Percentiles rank a stretch among this genome's conserved stretches.
Conservation (phyloP, 2,329 filamentous ascomycete species). For the Fusarium decemcellulare region DNA sequence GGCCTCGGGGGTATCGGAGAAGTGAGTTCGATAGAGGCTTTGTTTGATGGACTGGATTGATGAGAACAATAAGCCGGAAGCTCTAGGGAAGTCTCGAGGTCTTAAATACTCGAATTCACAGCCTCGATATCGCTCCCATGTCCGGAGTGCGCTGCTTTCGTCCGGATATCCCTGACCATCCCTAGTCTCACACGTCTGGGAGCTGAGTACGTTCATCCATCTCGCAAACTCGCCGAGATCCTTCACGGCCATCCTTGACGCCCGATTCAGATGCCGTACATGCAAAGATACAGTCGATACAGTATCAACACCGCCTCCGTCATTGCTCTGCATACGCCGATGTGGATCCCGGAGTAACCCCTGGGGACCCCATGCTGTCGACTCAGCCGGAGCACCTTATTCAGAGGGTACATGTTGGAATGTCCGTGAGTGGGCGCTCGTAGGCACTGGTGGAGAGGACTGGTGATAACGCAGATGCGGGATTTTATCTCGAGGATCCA, state of each 20-base stretch:
- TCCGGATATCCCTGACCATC: slow-evolving; percentile 13
- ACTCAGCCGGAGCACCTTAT: slow-evolving; percentile 28
- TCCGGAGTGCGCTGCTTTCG: background rate
- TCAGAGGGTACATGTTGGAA: slow-evolving; percentile 26
- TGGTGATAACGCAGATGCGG: slow-evolving; percentile 48
- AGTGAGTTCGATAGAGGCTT: slow-evolving; percentile 2
- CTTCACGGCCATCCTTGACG: slow-evolving; percentile 26
- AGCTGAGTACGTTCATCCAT: slow-evolving; percentile 11
- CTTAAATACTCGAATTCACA: slow-evolving; percentile 36
- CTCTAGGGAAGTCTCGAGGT: slow-evolving; percentile 17
- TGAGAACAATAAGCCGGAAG: slow-evolving; percentile 9
- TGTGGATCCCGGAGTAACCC: slow-evolving; percentile 30
- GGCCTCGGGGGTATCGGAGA: slow-evolving; percentile 16
- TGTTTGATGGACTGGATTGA: slow-evolving; percentile 8
- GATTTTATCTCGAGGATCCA: slow-evolving; percentile 49
- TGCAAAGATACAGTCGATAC: background rate
- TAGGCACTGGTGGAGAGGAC: slow-evolving; percentile 42
- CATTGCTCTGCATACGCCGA: slow-evolving; percentile 28
- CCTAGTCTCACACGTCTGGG: slow-evolving; percentile 1
- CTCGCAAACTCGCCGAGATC: slow-evolving; percentile 15
- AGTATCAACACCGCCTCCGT: slow-evolving; percentile 42
- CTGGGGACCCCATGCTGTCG: slow-evolving; percentile 18
- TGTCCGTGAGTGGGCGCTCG: slow-evolving; percentile 33
- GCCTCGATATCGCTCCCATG: slow-evolving; percentile 9
- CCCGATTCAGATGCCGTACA: background rate